Evolutionary conservation across 2,329 filamentous ascomycete genomes (phyloP), one percentile per base, ranked within the genome.

Genomic region (Aspergillus sp.): DNA sequence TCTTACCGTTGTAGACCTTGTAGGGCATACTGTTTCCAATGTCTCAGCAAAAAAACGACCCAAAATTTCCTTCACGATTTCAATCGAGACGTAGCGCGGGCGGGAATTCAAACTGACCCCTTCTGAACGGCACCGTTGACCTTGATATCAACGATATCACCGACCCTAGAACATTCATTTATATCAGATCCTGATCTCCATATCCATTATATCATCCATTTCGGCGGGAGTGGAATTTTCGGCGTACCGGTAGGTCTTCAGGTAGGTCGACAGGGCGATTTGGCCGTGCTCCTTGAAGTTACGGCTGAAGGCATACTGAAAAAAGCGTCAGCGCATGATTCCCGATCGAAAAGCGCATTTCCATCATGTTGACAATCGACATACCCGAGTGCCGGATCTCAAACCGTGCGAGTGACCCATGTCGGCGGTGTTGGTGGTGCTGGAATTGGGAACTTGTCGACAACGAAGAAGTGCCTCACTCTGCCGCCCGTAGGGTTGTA

Each of bases 1-100:
- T 96, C 91, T 98, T 98, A 78, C 94, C 95, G 87, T 98, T 93
- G 90, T 96, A 97, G 84, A 96, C 90, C 88, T 97, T 97, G 90
- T 93, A 92, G 75, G 94, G 93, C 92, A 96, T 95, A 86, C 92
- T 92, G 75, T 79, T 72, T 61, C 64, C 46, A 52, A 54, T 60
- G 31, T 67, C 65, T 73, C 69, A 72, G 71, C 59, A 57, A 64
- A 42, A 42, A 42, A 16, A 29, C 26, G 26, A 29, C 26, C 26
- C 14, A 42, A n/a, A 42, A 16, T 16, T 60, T 63, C 67, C 64
- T 63, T 62, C 66, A 42, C 54, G 54, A 29, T 6, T 54, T 54
- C n/a, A 54, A 52, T 36, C 49, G 46, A 53, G 52, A 60, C 46
- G 57, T 50, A 14, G 57, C 52, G 57, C 36, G 51, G 57, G 61